Conservation (phyloP, 257 asterid species). For the Petunia axillaris region DNA sequence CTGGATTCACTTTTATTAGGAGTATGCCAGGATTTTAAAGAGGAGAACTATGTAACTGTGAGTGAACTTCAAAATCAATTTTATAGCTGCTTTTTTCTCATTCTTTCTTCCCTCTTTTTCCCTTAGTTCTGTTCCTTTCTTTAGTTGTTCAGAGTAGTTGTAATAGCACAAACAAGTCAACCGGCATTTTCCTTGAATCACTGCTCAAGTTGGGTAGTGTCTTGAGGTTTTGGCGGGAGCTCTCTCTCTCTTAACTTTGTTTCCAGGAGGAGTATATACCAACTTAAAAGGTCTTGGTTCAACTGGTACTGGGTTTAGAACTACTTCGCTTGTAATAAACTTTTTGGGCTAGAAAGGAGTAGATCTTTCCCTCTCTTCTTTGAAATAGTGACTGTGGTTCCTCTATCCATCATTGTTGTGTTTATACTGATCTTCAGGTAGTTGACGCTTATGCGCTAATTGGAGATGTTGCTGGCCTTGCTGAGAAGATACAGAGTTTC, state of each 20-base stretch:
- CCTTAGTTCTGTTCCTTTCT: background rate
- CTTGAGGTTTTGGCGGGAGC: background rate
- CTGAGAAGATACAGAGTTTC: slow-evolving; percentile 95
- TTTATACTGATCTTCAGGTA: slow-evolving; percentile 57
- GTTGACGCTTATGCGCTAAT: slow-evolving; percentile 95
- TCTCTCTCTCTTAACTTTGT: background rate
- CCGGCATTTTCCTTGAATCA: slow-evolving; percentile 7
- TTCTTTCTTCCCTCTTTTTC: background rate
- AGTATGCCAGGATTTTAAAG: slow-evolving; percentile 92
- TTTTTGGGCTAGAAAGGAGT: slow-evolving; percentile 13
- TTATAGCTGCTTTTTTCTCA: background rate
- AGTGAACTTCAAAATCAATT: slow-evolving; percentile 40
- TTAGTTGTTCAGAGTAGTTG: background rate
- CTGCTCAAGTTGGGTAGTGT: slow-evolving; percentile 5
- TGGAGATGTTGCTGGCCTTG: slow-evolving; percentile 97
- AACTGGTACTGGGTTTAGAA: slow-evolving; percentile 16
- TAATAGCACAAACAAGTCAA: background rate
- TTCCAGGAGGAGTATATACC: background rate
- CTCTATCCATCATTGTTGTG: slow-evolving; percentile 8
- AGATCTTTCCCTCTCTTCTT: slow-evolving; percentile 11
- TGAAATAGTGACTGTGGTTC: background rate
- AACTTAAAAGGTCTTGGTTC: background rate
- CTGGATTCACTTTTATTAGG: slow-evolving; percentile 86
- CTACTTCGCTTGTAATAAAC: background rate
- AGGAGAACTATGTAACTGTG: slow-evolving; percentile 82